Conservation (phyloP, 129 eudicot genomes). For the Lonicera japonica region DNA sequence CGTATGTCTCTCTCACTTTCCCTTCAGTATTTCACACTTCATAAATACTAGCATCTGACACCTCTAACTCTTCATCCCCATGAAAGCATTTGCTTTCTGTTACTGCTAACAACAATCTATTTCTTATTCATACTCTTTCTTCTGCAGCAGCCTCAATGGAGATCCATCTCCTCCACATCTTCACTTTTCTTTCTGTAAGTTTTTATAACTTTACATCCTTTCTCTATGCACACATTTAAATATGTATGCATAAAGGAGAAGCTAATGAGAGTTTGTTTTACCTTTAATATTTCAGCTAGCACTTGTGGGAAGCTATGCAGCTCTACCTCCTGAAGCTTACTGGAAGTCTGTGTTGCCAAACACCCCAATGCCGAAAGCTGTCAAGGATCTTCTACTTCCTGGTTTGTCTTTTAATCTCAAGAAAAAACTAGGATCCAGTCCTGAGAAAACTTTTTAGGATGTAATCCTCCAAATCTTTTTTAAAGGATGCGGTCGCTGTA, state of each 20-base stretch:
- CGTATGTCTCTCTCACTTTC: too few species aligned
- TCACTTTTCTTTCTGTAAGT: conserved; percentile 29
- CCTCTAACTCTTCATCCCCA: not conserved
- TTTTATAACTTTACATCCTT: not conserved
- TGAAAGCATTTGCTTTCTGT: not conserved
- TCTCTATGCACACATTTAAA: not conserved
- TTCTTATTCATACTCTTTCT: not conserved
- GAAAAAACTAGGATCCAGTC: too few species aligned
- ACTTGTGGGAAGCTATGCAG: conserved; percentile 38
- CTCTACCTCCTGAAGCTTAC: conserved; percentile 23
- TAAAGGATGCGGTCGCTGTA: too few species aligned
- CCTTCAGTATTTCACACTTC: not conserved
- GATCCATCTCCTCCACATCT: conserved; percentile 11
- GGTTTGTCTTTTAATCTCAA: conserved; percentile 10
- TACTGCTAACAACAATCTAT: not conserved
- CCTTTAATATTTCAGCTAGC: conserved; percentile 23
- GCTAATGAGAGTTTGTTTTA: not conserved
- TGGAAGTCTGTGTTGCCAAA: conserved; percentile 35
- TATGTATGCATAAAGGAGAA: not conserved
- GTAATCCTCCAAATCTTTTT: too few species aligned
- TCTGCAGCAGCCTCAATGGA: conserved; percentile 19
- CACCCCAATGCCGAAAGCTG: conserved; percentile 36
- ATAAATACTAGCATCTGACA: conserved; percentile 16
- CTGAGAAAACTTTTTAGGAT: too few species aligned
- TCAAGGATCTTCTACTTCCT: conserved; percentile 20